Conservation (phyloP, 2,329 filamentous ascomycete species). For the Phaeoacremonium minimum region DNA sequence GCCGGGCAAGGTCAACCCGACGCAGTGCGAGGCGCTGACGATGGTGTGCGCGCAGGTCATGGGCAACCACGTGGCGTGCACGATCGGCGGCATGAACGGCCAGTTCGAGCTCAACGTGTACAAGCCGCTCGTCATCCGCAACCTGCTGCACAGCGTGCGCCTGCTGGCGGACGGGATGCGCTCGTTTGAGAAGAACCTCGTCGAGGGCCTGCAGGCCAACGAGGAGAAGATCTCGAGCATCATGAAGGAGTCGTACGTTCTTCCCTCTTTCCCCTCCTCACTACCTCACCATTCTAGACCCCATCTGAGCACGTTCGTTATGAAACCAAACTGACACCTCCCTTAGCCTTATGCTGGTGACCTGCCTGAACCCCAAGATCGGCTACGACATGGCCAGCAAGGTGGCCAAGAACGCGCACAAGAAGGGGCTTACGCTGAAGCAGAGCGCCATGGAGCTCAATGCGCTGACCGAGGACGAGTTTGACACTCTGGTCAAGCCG, state of each 20-base stretch:
- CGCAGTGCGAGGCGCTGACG: slow-evolving; percentile 94
- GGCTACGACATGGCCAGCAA: slow-evolving; percentile 97
- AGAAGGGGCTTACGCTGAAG: slow-evolving; percentile 94
- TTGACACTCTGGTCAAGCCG: slow-evolving; percentile 83
- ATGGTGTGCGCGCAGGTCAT: slow-evolving; percentile 98
- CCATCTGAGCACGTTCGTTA: too few species aligned
- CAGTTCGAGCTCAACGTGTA: slow-evolving; percentile 99
- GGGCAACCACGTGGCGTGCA: slow-evolving; percentile 91
- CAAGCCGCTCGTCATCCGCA: slow-evolving; percentile 94
- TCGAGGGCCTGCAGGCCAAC: slow-evolving; percentile 84
- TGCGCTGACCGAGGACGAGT: slow-evolving; percentile 82
- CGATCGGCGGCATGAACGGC: slow-evolving; percentile 92
- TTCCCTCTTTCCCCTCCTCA: neutral
- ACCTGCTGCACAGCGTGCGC: slow-evolving; percentile 86
- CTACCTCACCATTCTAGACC: too few species aligned
- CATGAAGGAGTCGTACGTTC: slow-evolving; percentile 84
- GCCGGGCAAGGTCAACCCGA: slow-evolving; percentile 99
- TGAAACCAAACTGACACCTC: slow-evolving; percentile 10
- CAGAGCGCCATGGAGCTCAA: slow-evolving; percentile 90
- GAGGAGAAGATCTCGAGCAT: slow-evolving; percentile 87
- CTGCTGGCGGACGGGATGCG: slow-evolving; percentile 89
- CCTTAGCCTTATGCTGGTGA: slow-evolving; percentile 91
- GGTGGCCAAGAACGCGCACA: slow-evolving; percentile 97
- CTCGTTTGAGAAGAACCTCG: slow-evolving; percentile 91
- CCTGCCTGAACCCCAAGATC: slow-evolving; percentile 95